Base-by-base conservation (phyloP, 306 rosid genomes). In the Sindora glabra region DNA sequence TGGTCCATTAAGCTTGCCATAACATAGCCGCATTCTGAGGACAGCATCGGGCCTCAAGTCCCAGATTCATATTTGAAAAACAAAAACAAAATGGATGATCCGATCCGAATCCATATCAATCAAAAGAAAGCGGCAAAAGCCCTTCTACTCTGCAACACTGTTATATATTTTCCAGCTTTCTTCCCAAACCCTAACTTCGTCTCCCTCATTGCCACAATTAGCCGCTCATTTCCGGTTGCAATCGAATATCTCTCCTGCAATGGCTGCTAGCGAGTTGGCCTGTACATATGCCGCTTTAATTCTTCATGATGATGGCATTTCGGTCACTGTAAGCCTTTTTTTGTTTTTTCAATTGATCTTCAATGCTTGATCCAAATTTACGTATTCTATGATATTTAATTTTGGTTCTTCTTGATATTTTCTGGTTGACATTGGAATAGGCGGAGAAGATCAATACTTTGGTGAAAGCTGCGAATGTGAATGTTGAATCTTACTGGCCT, bases 401-500 rank as follows among this genome's bases (percentile, higher is more conserved):
- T 12, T 10, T 51, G n/a, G 10, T 16, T 47, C 10, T 11, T 2
- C 0, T 46, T 34, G 17, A 0, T 1, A 3, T 48, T 37, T 18
- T 6, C 8, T 23, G 29, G 14, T 3, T 55, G 14, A 41, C 27
- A 22, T 13, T 30, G 60, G 8, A 13, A 8, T 42, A 84, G 94
- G 83, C 88, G 3, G 94, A 87, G 70, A 90, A 87, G 84, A 87
- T 87, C 63, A 62, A 33, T 14, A 6, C 81, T 0, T 3, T 87
- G 63, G 61, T 84, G 60, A 83, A 79, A 63, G 77, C 90, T 0
- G 89, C 94, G 0, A 75, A 76, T 2, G 81, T 87, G 22, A 0
- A 8, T 0, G 76, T 79, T 6, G 97, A 90, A 51, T 72, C 95
- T 0, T 87, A 69, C 78, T 87, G 95, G 97, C 90, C 90, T 0